Percentiles rank a stretch among this genome's conserved stretches.
phyloP scores from a whole-genome alignment of 1,139 yeast genomes.

The Yamadazyma siamensis region DNA sequence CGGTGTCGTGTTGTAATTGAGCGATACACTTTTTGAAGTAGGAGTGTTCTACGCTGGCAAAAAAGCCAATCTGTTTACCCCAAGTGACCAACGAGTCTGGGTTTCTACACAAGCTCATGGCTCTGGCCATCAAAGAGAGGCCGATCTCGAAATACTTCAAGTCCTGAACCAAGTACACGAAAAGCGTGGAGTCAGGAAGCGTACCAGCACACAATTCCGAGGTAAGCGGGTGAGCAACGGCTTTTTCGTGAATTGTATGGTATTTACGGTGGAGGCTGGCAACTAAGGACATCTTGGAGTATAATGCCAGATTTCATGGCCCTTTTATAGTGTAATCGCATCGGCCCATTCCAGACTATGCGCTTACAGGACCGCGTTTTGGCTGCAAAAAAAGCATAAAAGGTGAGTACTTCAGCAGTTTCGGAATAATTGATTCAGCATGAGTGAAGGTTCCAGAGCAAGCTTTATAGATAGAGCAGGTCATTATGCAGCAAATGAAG shows the following conservation, averaged over 20 bases:
- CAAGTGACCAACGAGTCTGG: slow-evolving; percentile 31
- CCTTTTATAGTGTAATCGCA: background rate
- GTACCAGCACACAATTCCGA: slow-evolving; percentile 46
- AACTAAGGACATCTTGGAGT: background rate
- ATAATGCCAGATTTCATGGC: background rate
- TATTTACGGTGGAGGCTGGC: slow-evolving; percentile 21
- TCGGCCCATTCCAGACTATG: slow-evolving; percentile 1
- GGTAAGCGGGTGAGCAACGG: slow-evolving; percentile 44
- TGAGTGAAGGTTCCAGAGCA: too few relatives aligned
- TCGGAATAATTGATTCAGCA: too few relatives aligned
- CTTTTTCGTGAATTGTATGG: slow-evolving; percentile 16
- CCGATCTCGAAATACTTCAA: slow-evolving; percentile 44
- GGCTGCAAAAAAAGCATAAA: too few relatives aligned
- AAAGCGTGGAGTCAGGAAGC: slow-evolving; percentile 37
- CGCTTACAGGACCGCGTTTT: slow-evolving; percentile 1
- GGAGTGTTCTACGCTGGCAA: slow-evolving; percentile 46
- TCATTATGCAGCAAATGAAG: too few relatives aligned
- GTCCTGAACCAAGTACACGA: slow-evolving; percentile 48
- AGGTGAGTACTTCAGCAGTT: too few relatives aligned
- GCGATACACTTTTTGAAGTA: slow-evolving; percentile 38
- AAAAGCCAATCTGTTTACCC: slow-evolving; percentile 51
- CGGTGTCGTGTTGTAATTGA: slow-evolving; percentile 19
- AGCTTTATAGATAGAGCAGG: too few relatives aligned
- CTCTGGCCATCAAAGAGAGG: slow-evolving; percentile 41
- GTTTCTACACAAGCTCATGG: slow-evolving; percentile 42